phyloP scores from a whole-genome alignment of 2,329 filamentous ascomycete species.

The Coleophoma cylindrospora region DNA sequence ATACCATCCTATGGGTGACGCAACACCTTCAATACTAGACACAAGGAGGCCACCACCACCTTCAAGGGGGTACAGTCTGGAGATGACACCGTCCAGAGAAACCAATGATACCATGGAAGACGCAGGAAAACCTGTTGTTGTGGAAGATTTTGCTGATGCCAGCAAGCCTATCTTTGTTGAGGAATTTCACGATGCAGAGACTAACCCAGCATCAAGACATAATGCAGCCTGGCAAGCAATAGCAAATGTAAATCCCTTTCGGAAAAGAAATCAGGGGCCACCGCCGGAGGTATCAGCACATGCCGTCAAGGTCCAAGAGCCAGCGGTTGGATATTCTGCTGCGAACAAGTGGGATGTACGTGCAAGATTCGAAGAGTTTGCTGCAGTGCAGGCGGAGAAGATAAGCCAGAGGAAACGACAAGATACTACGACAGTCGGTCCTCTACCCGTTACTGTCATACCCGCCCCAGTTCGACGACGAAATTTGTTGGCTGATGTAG shows the following conservation, averaged over 20 bases:
- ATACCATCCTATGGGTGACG: slow-evolving; percentile 50
- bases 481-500: slow-evolving; percentile 49
- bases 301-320: slow-evolving; percentile 10
- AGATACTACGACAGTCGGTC: slow-evolving; percentile 43
- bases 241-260: slow-evolving; percentile 22
- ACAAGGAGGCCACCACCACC: slow-evolving; percentile 1
- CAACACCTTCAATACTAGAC: slow-evolving; percentile 14
- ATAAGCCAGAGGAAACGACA: slow-evolving; percentile 51
- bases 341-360: slow-evolving; percentile 48
- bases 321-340: slow-evolving; percentile 10
- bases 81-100: slow-evolving; percentile 10
- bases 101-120: slow-evolving; percentile 14
- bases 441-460: slow-evolving; percentile 54
- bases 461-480: slow-evolving; percentile 56
- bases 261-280: slow-evolving; percentile 17
- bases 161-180: slow-evolving; percentile 5
- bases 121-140: slow-evolving; percentile 15
- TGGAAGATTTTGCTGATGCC: slow-evolving; percentile 16
- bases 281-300: slow-evolving; percentile 26
- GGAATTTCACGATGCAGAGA: slow-evolving; percentile 10
- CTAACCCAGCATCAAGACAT: neutral
- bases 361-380: slow-evolving; percentile 54
- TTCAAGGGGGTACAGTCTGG: slow-evolving; percentile 19
- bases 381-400: slow-evolving; percentile 54
- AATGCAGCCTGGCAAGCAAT: slow-evolving; percentile 15